phyloP scores from a whole-genome alignment of 441 rosid genomes.

The Omphalea diandra region DNA sequence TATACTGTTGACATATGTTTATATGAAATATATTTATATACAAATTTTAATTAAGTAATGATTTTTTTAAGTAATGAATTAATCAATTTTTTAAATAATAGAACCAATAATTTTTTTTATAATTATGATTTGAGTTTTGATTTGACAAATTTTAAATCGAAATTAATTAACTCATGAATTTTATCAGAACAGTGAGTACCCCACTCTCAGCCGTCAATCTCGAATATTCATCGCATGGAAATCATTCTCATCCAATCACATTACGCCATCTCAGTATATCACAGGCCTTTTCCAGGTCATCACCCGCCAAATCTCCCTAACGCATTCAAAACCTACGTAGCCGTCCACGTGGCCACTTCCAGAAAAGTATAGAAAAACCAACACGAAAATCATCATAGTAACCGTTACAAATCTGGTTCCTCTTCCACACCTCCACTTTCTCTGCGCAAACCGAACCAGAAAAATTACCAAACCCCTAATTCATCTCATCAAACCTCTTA shows the following conservation, averaged over 20 bases:
- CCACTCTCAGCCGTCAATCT: too few species aligned
- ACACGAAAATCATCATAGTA: slow-evolving; percentile 23
- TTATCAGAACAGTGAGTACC: too few species aligned
- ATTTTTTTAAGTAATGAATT: too few species aligned
- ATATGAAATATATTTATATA: too few species aligned
- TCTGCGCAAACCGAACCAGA: slow-evolving; percentile 10
- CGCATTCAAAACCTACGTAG: slow-evolving; percentile 27
- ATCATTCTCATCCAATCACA: slow-evolving; percentile 8
- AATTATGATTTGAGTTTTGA: too few species aligned
- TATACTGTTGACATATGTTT: too few species aligned
- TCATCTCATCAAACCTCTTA: not conserved
- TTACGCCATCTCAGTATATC: slow-evolving; percentile 9
- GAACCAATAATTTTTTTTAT: too few species aligned
- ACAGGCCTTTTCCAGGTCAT: slow-evolving; percentile 16
- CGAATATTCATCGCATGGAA: slow-evolving; percentile 17
- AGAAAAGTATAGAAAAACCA: slow-evolving; percentile 29
- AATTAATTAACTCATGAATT: too few species aligned
- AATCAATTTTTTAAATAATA: too few species aligned
- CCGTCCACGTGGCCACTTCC: slow-evolving; percentile 26
- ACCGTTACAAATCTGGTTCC: slow-evolving; percentile 38
- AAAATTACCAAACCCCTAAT: slow-evolving; percentile 8
- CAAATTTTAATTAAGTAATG: too few species aligned
- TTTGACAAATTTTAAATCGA: too few species aligned
- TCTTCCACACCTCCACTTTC: not conserved
- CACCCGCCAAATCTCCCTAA: slow-evolving; percentile 17